phyloP scores from a whole-genome alignment of 179 eudicot genomes.

The Gypsophila paniculata region DNA sequence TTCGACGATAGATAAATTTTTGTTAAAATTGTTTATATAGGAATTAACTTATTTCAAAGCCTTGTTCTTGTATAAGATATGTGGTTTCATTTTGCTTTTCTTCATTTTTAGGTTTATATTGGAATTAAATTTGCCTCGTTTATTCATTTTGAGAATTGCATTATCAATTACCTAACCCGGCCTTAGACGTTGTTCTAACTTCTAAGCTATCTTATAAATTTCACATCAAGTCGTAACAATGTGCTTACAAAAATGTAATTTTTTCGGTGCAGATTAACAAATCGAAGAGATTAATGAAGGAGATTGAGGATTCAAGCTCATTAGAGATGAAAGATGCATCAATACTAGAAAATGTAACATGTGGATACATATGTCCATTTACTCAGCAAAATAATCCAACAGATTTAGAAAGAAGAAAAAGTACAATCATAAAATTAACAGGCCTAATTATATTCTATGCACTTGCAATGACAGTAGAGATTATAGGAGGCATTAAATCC shows the following conservation, averaged over 20 bases:
- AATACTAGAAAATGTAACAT: constrained; percentile 19
- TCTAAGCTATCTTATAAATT: not conserved
- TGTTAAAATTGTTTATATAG: too few relatives aligned
- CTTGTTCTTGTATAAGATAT: too few relatives aligned
- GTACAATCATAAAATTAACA: constrained; percentile 34
- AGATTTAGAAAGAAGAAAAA: constrained; percentile 30
- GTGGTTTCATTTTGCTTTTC: too few relatives aligned
- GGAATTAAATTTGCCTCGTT: too few relatives aligned
- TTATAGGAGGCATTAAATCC: constrained; percentile 46
- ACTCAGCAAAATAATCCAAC: constrained; percentile 26
- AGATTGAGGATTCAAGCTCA: constrained; percentile 23
- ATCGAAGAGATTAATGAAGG: not conserved
- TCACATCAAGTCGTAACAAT: not conserved
- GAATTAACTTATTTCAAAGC: not conserved
- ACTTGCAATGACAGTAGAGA: constrained; percentile 41
- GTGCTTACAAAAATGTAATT: not conserved
- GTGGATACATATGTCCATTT: constrained; percentile 38
- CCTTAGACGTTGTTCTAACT: too few relatives aligned
- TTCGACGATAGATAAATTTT: not conserved
- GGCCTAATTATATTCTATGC: constrained; percentile 34
- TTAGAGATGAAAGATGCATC: constrained; percentile 10
- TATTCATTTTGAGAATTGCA: too few relatives aligned
- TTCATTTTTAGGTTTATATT: too few relatives aligned
- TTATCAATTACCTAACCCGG: not conserved
- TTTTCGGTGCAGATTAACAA: not conserved